phyloP scores from a whole-genome alignment of 805 yeast genomes.

The Metahyphopichia silvanorum region DNA sequence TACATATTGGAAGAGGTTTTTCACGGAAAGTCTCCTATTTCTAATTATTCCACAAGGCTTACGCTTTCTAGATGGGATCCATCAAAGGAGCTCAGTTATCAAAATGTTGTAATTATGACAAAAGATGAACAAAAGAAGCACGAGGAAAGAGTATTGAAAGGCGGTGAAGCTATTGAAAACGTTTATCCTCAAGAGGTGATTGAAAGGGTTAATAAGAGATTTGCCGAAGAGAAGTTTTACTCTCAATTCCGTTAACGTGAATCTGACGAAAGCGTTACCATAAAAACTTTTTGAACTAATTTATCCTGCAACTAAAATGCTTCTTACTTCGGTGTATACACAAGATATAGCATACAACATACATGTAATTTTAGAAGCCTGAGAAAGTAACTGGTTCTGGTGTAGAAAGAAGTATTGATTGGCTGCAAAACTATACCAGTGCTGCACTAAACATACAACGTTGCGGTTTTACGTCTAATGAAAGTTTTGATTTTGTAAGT shows the following conservation, averaged over 20 bases:
- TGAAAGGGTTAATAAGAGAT: conserved; percentile 56
- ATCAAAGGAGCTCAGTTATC: conserved; percentile 55
- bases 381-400: no score
- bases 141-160: conserved; percentile 69
- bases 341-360: no score
- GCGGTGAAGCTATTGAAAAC: conserved; percentile 57
- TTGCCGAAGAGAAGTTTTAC: conserved; percentile 73
- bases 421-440: no score
- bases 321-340: neutral
- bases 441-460: no score
- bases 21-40: conserved; percentile 86
- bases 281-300: no score
- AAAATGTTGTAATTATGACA: conserved; percentile 84
- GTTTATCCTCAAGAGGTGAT: conserved; percentile 64
- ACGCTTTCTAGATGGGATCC: conserved; percentile 87
- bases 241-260: conserved; percentile 48
- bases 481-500: no score
- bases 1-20: conserved; percentile 89
- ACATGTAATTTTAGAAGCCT: no score
- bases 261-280: no score
- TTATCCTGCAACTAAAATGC: no score
- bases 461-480: no score
- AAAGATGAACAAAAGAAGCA: conserved; percentile 82
- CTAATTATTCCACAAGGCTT: conserved; percentile 76
- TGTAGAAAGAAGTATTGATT: no score